A percentile compares a stretch with the other conserved stretches of the same genome.
Evolutionary conservation across 1,139 yeast genomes (phyloP).

Genomic region (Nakaseomyces kungkrabaensis): DNA sequence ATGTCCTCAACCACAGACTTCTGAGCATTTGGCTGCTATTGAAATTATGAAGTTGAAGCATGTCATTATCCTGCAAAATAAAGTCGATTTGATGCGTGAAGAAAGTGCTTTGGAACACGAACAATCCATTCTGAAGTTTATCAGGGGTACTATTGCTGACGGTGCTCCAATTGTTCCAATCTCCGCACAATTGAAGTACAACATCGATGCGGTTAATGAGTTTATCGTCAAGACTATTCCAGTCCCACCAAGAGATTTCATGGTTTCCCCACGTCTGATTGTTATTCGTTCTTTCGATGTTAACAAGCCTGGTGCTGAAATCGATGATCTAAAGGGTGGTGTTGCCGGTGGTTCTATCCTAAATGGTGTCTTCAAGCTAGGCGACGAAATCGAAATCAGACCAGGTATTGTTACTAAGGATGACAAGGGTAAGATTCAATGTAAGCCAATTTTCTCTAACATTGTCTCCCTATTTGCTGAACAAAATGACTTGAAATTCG

Average conservation of each 20-base stretch:
- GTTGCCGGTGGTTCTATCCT: conserved; percentile 99
- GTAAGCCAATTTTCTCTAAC: conserved; percentile 91
- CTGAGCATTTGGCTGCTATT: conserved; percentile 98
- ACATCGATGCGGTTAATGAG: conserved; percentile 96
- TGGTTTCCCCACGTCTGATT: conserved; percentile 87
- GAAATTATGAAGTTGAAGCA: conserved; percentile 98
- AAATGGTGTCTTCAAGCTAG: conserved; percentile 92
- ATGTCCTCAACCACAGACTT: conserved; percentile 99
- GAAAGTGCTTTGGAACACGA: conserved; percentile 94
- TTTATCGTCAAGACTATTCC: conserved; percentile 93
- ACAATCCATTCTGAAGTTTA: conserved; percentile 81
- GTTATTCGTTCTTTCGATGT: conserved; percentile 98
- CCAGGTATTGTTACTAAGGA: conserved; percentile 98
- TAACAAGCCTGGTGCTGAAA: conserved; percentile 97
- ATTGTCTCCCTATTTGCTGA: conserved; percentile 94
- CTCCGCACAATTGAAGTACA: conserved; percentile 96
- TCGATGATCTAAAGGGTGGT: conserved; percentile 97
- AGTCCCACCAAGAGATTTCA: conserved; percentile 89
- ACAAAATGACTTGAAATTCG: conserved; percentile 93
- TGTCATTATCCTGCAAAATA: conserved; percentile 91
- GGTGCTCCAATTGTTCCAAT: conserved; percentile 99
- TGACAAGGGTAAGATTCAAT: conserved; percentile 84
- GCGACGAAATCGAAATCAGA: conserved; percentile 97
- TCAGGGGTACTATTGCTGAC: conserved; percentile 96
- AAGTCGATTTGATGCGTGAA: conserved; percentile 97